Base-by-base conservation (phyloP, 2,329 filamentous ascomycete species). In the Sarocladium strictum region DNA sequence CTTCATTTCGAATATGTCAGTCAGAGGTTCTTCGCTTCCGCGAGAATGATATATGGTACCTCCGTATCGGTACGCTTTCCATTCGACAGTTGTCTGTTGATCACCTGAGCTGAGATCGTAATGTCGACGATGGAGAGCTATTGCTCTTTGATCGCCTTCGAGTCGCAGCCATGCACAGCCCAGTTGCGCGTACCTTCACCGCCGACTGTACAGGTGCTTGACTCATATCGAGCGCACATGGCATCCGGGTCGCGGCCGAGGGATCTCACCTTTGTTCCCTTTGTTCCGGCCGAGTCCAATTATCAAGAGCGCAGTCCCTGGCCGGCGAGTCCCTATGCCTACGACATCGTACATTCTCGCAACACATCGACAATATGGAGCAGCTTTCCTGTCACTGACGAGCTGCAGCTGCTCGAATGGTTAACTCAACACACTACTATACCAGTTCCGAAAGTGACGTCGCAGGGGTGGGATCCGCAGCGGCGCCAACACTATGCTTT, bases 401-500 rank as follows among this genome's bases (percentile, higher is more conserved):
- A 56, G 51, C 29, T 53, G 15, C 50, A 53, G 14, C 41, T 56
- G 4, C 24, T 56, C 10, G 17, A 50, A 7, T 56, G 55, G 55
- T 19, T 56, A 17, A 17, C 24, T 7, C 29, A 32, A 19, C 52
- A 56, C 24, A 53, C 55, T 5, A 54, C 55, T 9, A 56, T 56
- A 11, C 55, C 55, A 12, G 55, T 53, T 4, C 55, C 55, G 4
- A 40, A 32, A 29, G 37, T 49, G 2, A 37, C 19, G 7, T 26
- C 21, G 19, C 50, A 56, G n/a, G 33, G 32, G 15, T 56, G 37
- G 19, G 51, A 56, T 24, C 32, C 47, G 19, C 33, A 29, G 14
- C 12, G 38, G 11, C 51, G 43, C 3, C 50, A 53, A 29, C 52
- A 53, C 55, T 43, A n/a, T 17, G 55, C 50, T 14, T 19, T 47